Conservation (phyloP, 495 filamentous ascomycete genomes). For the Podospora pseudopauciseta region DNA sequence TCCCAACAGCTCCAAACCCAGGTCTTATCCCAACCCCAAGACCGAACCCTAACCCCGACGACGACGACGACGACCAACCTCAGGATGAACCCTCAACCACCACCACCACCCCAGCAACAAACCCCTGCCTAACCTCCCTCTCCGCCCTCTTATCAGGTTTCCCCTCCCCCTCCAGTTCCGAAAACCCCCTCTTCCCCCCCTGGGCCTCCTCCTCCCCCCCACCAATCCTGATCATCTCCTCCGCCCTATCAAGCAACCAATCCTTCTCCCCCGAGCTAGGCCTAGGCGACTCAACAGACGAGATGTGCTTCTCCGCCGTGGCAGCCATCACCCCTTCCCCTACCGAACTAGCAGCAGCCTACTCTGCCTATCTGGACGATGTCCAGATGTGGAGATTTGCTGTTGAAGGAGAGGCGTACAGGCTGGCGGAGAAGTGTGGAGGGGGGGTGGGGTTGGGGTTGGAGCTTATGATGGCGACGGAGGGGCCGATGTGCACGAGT, state of each 20-base stretch:
- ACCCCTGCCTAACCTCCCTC: conserved; percentile 14
- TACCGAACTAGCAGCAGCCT: conserved; percentile 1
- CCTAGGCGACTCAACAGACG: not conserved
- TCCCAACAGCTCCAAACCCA: not conserved
- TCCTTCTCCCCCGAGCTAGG: not conserved
- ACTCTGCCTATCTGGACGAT: conserved; percentile 9
- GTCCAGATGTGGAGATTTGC: conserved; percentile 16
- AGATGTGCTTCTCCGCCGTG: conserved; percentile 7
- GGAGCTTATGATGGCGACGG: conserved; percentile 18
- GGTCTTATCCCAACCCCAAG: not conserved
- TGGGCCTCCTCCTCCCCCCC: conserved; percentile 9
- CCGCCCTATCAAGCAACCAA: not conserved
- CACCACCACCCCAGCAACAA: not conserved
- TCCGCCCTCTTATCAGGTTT: conserved; percentile 8
- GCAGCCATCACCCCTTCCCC: not conserved
- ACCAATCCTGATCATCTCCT: conserved; percentile 10
- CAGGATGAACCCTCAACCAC: not conserved
- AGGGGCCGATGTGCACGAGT: conserved; percentile 16
- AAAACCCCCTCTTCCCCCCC: not conserved
- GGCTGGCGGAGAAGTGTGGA: conserved; percentile 2
- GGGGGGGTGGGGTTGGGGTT: conserved; percentile 8
- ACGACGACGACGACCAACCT: not conserved
- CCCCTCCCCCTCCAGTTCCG: conserved; percentile 3
- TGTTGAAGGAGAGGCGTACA: conserved; percentile 13
- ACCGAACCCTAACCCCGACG: not conserved